Evolutionary conservation across 805 yeast species (phyloP).

Genomic region (Candida taoyuanica): DNA sequence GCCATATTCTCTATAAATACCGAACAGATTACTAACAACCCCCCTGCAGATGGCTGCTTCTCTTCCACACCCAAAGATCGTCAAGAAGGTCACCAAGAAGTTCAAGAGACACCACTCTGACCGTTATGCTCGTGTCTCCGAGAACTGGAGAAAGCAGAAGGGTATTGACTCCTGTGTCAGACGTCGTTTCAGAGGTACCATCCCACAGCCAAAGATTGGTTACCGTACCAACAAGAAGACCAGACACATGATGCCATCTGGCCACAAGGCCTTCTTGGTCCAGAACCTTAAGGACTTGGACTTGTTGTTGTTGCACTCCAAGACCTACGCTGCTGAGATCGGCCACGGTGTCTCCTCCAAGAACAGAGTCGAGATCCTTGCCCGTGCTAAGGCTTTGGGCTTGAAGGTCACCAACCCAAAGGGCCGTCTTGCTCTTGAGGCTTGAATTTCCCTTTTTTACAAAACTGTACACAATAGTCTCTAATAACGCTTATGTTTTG

Average conservation of each 20-base stretch:
- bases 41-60: constrained; percentile 85
- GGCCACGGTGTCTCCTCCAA: constrained; percentile 98
- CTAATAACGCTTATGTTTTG: constrained; percentile 23
- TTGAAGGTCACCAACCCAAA: constrained; percentile 98
- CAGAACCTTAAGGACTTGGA: constrained; percentile 92
- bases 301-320: constrained; percentile 92
- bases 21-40: constrained; percentile 22
- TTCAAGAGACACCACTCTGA: constrained; percentile 99
- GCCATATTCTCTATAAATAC: background rate
- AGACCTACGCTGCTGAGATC: constrained; percentile 99
- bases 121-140: constrained; percentile 97
- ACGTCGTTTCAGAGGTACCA: constrained; percentile 99
- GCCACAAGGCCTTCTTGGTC: constrained; percentile 96
- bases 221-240: constrained; percentile 99
- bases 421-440: constrained; percentile 98
- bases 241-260: constrained; percentile 91
- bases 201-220: constrained; percentile 99
- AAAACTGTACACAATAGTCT: constrained; percentile 22
- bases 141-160: constrained; percentile 99
- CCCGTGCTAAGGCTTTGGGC: constrained; percentile 98
- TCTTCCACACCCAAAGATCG: constrained; percentile 98
- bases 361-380: constrained; percentile 94
- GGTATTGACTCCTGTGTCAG: constrained; percentile 99
- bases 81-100: constrained; percentile 97
- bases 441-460: constrained; percentile 45